Base-by-base conservation (phyloP, 805 yeast species). In the Kuraishia capsulata region DNA sequence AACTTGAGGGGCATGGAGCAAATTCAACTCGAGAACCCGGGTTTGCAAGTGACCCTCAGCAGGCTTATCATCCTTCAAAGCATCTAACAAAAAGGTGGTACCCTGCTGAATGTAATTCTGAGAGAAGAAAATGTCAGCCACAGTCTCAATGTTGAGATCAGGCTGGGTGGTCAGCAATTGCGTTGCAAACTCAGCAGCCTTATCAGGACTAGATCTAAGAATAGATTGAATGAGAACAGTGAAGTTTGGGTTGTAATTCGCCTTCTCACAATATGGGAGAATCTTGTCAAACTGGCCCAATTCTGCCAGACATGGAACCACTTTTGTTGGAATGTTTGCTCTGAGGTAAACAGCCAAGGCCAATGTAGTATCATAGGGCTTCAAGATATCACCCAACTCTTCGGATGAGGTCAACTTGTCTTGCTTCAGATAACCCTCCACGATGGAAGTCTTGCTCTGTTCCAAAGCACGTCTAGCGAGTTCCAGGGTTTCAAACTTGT, bases 1-100 rank as follows among this genome's bases (percentile, higher is more conserved):
- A 41, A 92, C 99, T 71, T 92, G 98, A 37, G 99, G 99, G 14
- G 98, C 98, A 59, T 89, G 94, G 56, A 86, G 61, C 57, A 92
- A 70, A 61, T 92, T 92, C 49, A 86, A 87, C 64, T 92, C 98
- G 49, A 92, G 74, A 37, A 92, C 76, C 54, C 95, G 78, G 6
- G 98, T 92, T 70, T 92, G 98, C 55, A 92, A 70, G 54, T 88
- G 95, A 14, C 96, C 97, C 56, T 92, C 96, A 45, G 89, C 82
- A 30, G 97, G 97, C 29, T 81, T 72, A 63, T 92, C 96, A 45
- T 81, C 84, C 67, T 92, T 92, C 57, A 92, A 73, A 8, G 97
- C 97, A 61, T 92, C 98, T 50, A 92, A 71, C 53, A 92, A 67
- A 67, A 92, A 87, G 11, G 98, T 96, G 25, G 99, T 92, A 57